Base-by-base conservation (phyloP, 768 basidiomycete species). In the Pleurotus eryngii region DNA sequence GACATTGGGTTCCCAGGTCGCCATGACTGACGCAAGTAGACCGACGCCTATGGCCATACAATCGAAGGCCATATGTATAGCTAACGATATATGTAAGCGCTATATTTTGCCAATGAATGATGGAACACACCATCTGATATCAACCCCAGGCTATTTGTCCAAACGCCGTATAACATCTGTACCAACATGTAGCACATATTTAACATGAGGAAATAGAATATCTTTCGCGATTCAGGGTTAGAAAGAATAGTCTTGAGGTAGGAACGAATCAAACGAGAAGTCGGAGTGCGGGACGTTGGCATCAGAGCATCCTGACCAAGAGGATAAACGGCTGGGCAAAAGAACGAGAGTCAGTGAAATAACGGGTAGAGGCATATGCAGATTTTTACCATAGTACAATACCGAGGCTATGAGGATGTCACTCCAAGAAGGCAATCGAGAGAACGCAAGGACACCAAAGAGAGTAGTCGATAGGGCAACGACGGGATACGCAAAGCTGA, bases 1-100 rank as follows among this genome's bases (percentile, higher is more conserved):
- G 64, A 90, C 89, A 73, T 98, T 94, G 0, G 94, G 90, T 39
- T 92, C 89, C 97, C 97, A 98, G 9, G 90, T 95, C 2, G 96
- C 94, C 90, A 98, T 98, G 4, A 99, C 91, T 7, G 92, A 95
- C 4, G 97, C 97, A 57, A 97, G 85, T 2, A 99, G 80, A 2
- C 97, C 97, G 53, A 99, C 92, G 0, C 86, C 94, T 51, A 99
- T 93, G 0, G 96, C 96, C 82, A 98, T 86, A 67, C 97, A 98
- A 73, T 99, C 97, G 64, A 99, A 99, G 9, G 94, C 92, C 97
- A 98, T 99, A 67, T 99, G 97, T 38, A 99, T 98, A 18, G 97
- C 96, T 98, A 62, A 4, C 56, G 26, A 45, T 51, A 37, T 35
- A 39, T 27, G 5, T 56, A 51, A 62, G n/a, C 38, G 55, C 30